Base-by-base conservation (phyloP, 2,329 filamentous ascomycete species). In the Microthyrium microscopicum region DNA sequence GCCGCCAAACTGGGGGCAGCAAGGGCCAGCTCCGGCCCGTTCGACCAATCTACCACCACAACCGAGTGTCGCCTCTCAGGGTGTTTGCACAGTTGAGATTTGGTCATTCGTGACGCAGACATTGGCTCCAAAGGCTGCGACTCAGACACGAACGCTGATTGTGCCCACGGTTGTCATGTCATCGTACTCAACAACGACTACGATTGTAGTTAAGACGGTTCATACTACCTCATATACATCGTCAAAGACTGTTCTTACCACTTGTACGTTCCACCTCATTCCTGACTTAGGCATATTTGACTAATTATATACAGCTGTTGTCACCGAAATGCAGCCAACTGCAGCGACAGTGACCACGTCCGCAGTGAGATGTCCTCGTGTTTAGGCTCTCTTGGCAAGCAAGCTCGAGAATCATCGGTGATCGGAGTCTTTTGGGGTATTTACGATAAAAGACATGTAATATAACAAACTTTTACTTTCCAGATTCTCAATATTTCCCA, bases 31-130 rank as follows among this genome's bases (percentile, higher is more conserved):
- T n/a, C n/a, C n/a, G n/a, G n/a, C n/a, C n/a, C n/a, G n/a, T n/a
- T 29, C 26, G 8, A 8, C 7, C 8, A 16, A 8, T 9, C 26
- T 9, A 15, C 26, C 26, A 8, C 26, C 26, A 29, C 26, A 11
- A 7, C 7, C 26, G 8, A 11, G 12, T 16, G 26, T 16, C 12
- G 12, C 26, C 15, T 11, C 7, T 7, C 8, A 8, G 17, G 26
- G 12, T 8, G 18, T 31, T 18, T 31, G 29, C 18, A 31, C 29
- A 9, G 29, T 31, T 9, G 29, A 31, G 29, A 31, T 31, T 31
- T 31, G n/a, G 11, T 20, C 15, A 7, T 31, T 20, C 21, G 21
- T 19, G 6, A 31, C 29, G 19, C 9, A 16, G 9, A 13, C 15
- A 8, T 8, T 9, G 17, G 29, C 15, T 9, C 18, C 9, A 7